Evolutionary conservation across 768 basidiomycete genomes (phyloP), one percentile per base, ranked within the genome.

Genomic region (Russula vinacea): DNA sequence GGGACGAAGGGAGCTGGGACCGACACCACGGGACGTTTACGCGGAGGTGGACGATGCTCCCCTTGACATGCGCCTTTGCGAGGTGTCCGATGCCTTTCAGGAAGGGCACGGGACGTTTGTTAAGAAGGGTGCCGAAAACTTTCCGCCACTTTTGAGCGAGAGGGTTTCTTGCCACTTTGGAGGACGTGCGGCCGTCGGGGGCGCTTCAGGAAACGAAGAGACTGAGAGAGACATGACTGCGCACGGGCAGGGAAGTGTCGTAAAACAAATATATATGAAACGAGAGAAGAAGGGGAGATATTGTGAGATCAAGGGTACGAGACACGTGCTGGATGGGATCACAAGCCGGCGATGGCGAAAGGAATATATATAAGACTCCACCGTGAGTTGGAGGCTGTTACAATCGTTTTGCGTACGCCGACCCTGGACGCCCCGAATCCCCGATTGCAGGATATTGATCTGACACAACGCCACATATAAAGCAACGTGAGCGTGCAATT

Each of bases 171-270:
- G 55, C 54, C 42, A 40, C 22, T 24, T 55, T 47, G 33, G 35
- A 35, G 14, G 39, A 19, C 17, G 29, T 26, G 52, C 35, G 35
- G 39, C 54, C 5, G 37, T 59, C 19, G 55, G 24, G 13, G 58
- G 62, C 16, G 58, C 40, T 22, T 47, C 68, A 1, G 68, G 68
- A 56, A 69, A 69, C 3, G 68, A 69, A 22, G 66, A 67, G 62
- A 67, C 66, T 19, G 66, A 60, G 54, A 68, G 68, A 17, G 66
- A 40, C 68, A 67, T 69, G 22, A 29, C 7, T 9, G 45, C 50
- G 19, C 22, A 26, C 24, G 49, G 32, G 19, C 13, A 16, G 10
- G 3, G 39, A 6, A 24, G 35, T 4, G 24, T 59, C 17, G 57
- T 2, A 35, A 29, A 8, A 33, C 11, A 42, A 22, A 40, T 49